phyloP scores from a whole-genome alignment of 257 asterid species.

The Ehretia macrophylla region DNA sequence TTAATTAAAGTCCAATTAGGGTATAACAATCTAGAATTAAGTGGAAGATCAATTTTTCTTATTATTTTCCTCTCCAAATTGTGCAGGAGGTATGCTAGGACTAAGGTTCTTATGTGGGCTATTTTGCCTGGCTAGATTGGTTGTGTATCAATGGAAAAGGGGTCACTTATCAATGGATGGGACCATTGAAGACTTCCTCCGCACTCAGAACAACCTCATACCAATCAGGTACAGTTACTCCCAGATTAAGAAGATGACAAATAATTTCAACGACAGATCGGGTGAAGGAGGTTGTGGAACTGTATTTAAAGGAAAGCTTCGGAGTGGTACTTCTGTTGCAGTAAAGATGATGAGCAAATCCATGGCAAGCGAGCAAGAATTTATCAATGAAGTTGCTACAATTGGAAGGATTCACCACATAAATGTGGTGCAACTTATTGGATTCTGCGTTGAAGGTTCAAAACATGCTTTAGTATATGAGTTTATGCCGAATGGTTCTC shows the following conservation, averaged over 20 bases:
- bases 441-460: constrained; percentile 35
- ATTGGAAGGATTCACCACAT: constrained; percentile 39
- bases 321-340: constrained; percentile 42
- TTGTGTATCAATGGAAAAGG: constrained; percentile 25
- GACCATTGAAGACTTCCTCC: constrained; percentile 35
- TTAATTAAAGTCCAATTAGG: neutral
- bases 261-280: constrained; percentile 33
- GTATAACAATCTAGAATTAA: neutral
- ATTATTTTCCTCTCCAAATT: constrained; percentile 1
- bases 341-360: constrained; percentile 36
- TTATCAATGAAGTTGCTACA: constrained; percentile 30
- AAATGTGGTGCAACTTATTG: constrained; percentile 37
- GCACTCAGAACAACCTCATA: constrained; percentile 21
- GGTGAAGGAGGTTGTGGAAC: constrained; percentile 47
- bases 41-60: neutral
- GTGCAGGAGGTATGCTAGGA: constrained; percentile 33
- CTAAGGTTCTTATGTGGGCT: constrained; percentile 37
- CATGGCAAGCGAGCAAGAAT: constrained; percentile 32
- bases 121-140: constrained; percentile 22
- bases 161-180: constrained; percentile 28
- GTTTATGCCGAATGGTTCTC: constrained; percentile 40
- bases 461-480: constrained; percentile 40
- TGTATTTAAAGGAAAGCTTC: constrained; percentile 46
- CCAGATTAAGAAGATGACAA: constrained; percentile 42
- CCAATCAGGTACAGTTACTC: constrained; percentile 41